These are phyloP conservation scores for Mycena belliarum DNA, from an alignment of 768 basidiomycete genomes.

Conservation along the genomic window DNA sequence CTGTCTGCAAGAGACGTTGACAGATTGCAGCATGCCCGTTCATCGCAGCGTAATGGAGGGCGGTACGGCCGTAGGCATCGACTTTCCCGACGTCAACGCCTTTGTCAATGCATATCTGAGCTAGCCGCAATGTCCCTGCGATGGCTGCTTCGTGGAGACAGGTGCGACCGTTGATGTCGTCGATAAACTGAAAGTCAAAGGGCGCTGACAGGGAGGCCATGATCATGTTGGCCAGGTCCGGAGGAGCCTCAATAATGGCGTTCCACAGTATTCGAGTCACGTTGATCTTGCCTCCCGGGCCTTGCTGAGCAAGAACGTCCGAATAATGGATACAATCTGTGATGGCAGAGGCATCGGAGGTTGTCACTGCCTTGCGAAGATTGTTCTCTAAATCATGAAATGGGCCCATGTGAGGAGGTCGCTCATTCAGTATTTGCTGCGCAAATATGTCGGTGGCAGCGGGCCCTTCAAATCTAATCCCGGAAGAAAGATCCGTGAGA, in stretches of 20 bases:
- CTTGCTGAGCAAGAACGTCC: conserved; percentile 61
- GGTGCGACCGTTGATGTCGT: conserved; percentile 95
- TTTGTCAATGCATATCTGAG: conserved; percentile 75
- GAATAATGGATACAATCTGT: conserved; percentile 72
- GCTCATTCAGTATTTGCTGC: conserved; percentile 69
- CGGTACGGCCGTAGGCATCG: conserved; percentile 91
- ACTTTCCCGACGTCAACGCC: conserved; percentile 69
- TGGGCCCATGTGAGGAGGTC: conserved; percentile 63
- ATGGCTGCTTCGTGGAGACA: conserved; percentile 94
- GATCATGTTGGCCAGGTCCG: conserved; percentile 72
- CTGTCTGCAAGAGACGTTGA: conserved; percentile 69
- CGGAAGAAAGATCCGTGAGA: conserved; percentile 73
- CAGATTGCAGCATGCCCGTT: conserved; percentile 82
- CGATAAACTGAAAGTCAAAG: conserved; percentile 90
- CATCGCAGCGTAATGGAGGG: conserved; percentile 96
- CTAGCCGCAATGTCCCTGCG: conserved; percentile 75
- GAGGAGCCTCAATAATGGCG: conserved; percentile 78
- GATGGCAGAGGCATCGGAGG: conserved; percentile 59
- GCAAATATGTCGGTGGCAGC: conserved; percentile 75
- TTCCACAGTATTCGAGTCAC: conserved; percentile 96
- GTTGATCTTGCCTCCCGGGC: conserved; percentile 56
- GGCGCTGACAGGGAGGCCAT: conserved; percentile 62
- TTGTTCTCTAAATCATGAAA: conserved; percentile 89
- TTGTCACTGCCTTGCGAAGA: conserved; percentile 73
- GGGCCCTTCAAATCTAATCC: conserved; percentile 76